Conservation (phyloP, 202 grass and related monocot species). For the Hordeum pubiflorum region DNA sequence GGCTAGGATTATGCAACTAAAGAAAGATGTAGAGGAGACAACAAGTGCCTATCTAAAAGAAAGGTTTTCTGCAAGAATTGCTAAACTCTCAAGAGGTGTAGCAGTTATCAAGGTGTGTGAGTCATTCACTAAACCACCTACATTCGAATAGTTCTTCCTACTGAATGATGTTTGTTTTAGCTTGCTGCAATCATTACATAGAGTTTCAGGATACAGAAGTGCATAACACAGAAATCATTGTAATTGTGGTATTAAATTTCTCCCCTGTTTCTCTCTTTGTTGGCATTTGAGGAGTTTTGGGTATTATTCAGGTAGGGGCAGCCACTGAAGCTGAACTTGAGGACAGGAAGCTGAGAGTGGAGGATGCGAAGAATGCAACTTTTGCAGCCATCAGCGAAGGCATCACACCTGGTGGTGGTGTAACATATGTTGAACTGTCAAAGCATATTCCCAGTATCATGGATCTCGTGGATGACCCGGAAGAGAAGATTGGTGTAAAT, state of each 20-base stretch:
- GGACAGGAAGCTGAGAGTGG: constrained; percentile 84
- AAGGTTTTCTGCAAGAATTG: constrained; percentile 75
- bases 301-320: constrained; percentile 76
- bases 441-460: constrained; percentile 65
- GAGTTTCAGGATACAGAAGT: constrained; percentile 5
- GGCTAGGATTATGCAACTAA: constrained; percentile 88
- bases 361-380: constrained; percentile 96
- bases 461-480: constrained; percentile 55
- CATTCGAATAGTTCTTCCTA: not conserved
- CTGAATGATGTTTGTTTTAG: not conserved
- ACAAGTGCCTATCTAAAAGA: constrained; percentile 55
- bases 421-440: constrained; percentile 67
- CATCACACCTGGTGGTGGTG: constrained; percentile 79
- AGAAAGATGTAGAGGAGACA: constrained; percentile 71
- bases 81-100: constrained; percentile 81
- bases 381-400: constrained; percentile 93
- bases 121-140: not conserved
- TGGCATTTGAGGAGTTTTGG: constrained; percentile 13
- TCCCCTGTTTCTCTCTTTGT: not conserved
- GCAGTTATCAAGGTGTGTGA: constrained; percentile 65
- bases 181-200: not conserved
- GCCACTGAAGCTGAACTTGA: constrained; percentile 87
- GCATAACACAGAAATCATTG: not conserved
- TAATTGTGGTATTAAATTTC: not conserved
- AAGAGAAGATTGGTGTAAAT: constrained; percentile 82